Evolutionary conservation across 2,329 filamentous ascomycete genomes (phyloP), one percentile per base, ranked within the genome.

Genomic region (Fusarium sp.): DNA sequence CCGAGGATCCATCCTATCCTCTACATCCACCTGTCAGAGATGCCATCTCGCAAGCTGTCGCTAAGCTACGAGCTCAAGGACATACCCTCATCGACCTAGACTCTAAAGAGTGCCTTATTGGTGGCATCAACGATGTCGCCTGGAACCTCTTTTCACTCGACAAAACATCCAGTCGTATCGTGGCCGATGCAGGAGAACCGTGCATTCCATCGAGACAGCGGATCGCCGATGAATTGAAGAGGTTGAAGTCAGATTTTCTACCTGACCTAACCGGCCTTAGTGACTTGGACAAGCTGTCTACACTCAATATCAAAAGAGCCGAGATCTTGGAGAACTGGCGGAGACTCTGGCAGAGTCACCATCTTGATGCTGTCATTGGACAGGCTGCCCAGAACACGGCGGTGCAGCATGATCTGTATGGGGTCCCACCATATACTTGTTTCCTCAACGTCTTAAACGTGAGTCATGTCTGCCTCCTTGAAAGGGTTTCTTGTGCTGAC

Each of bases 381-480:
- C 83, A 86, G 5, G 82, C 83, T 5, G 84, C 87, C 7, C 85
- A 87, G 71, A 84, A 80, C 14, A 88, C 87, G 0, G 87, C 89
- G 0, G 84, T 87, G 1, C 80, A 80, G 20, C 86, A 90, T 74
- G 88, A 90, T 75, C 83, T 80, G 0, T 90, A 85, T 76, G 84
- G 85, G 0, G 31, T 82, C 0, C 80, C 84, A 2, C 77, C 82
- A 1, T 88, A 87, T 61, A 89, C 88, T 0, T 75, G 84, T 20
- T 68, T 89, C 33, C 84, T 84, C 77, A 91, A 90, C 67, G 24
- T 89, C 10, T 72, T 90, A 6, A 86, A 90, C 77, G 86, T 86
- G 73, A 79, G 85, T 80, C 31, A 9, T 31, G 4, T 2, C 12
- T 22, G 17, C 7, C 2, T 22, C 14, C 35, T 14, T 5, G 20